Base-by-base conservation (phyloP, 2,329 filamentous ascomycete genomes). In the Botrytis cinerea region DNA sequence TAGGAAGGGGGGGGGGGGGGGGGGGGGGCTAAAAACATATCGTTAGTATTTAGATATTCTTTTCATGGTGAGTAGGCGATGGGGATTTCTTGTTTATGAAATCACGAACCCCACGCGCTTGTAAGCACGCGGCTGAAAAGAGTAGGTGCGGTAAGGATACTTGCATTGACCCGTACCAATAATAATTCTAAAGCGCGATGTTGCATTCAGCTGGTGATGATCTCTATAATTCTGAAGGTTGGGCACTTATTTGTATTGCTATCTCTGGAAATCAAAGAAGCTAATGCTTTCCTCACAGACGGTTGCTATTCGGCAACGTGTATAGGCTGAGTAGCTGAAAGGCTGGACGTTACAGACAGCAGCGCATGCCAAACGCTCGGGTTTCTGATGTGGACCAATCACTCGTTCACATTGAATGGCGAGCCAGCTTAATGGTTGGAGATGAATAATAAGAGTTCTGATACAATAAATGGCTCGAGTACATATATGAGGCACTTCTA, bases 381-480 rank as follows among this genome's bases (percentile, higher is more conserved):
- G 3, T 6, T 54, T 28, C n/a, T 28, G 51, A 14, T 54, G 14
- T 54, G 51, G 51, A 28, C 25, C 7, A 3, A 28, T n/a, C n/a
- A 3, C n/a, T n/a, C n/a, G 1, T 14, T 4, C n/a, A 8, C 4
- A 0, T 16, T 54, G 14, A 28, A 28, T 54, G 14, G 3, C 2
- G 16, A 28, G 51, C 6, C 1, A 18, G 7, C 2, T 8, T 18
- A 9, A 9, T n/a, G 14, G 14, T 28, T 7, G 16, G 12, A 7
- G n/a, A 28, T 28, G n/a, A 18, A 28, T 28, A 28, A 9, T 14
- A 54, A 28, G 51, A 54, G 5, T 54, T n/a, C 14, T 54, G 2
- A 18, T 2, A 28, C 8, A 18, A 18, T 18, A 9, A 8, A 28
- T 14, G 8, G 7, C 38, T 38, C 38, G 38, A 38, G 38, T 38